Base-by-base conservation (phyloP, 1,139 yeast genomes). In the Candida gigantensis region DNA sequence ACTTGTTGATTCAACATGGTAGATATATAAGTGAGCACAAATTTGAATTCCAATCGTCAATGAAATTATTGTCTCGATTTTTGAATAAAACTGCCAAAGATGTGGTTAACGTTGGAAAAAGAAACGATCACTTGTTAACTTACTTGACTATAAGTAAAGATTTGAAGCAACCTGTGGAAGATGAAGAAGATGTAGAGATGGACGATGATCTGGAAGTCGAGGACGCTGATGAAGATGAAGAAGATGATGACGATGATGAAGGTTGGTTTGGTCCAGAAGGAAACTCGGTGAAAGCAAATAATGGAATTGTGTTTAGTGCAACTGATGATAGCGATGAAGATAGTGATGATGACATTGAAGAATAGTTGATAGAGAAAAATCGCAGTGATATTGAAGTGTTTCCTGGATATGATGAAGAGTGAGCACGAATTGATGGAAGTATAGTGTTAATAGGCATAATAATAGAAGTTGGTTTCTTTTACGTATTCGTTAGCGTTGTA, bases 71-170 rank as follows among this genome's bases (percentile, higher is more conserved):
- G 8, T 94, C 82, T 49, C 73, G 95, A 53, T 89, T 84, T 50
- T 68, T 90, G 44, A 81, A 78, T 36, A 74, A 88, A 51, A 65
- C 81, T 6, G 92, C 86, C 15, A 85, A 86, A 57, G 95, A 86
- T 39, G 73, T 88, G 17, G 79, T 80, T 2, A 63, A 64, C 32
- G 60, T 79, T 3, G 67, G 82, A 3, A 76, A 70, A 44, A 69
- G 70, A 30, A 84, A 82, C 50, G 73, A 72, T 40, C 80, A 79
- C 55, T 62, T 77, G 32, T 71, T 69, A 50, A 58, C 59, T 30
- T 74, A 75, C 61, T 60, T 72, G 41, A 50, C 44, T 3, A 51
- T 47, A 4, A 55, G 57, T 15, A 51, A 51, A 5, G 49, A 47
- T 13, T 49, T 52, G 47, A 49, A 42, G 50, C 50, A 31, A 12